These are phyloP conservation scores for Blumeriella jaapii DNA, from an alignment of 2,329 filamentous ascomycete genomes.

Conservation along the genomic window DNA sequence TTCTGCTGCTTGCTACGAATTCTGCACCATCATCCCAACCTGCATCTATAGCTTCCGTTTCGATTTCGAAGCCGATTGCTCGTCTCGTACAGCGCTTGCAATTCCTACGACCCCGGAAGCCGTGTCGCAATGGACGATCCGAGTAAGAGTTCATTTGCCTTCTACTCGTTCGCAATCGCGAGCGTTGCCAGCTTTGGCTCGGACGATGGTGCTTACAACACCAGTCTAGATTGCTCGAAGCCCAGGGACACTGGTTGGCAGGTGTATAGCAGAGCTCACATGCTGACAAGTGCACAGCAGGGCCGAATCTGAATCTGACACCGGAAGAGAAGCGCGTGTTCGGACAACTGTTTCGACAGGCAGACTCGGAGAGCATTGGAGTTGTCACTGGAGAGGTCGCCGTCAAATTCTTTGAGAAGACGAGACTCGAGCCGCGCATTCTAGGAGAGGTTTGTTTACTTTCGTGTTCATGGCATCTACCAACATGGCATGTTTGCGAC, in stretches of 20 bases:
- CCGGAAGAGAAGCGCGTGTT: constrained; percentile 90
- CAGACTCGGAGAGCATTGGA: constrained; percentile 81
- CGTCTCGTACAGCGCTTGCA: constrained; percentile 3
- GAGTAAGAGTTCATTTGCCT: constrained; percentile 40
- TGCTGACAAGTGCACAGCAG: constrained; percentile 29
- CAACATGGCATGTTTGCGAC: background rate
- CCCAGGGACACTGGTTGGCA: background rate
- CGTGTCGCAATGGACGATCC: constrained; percentile 25
- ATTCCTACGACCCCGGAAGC: constrained; percentile 9
- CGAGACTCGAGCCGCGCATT: constrained; percentile 71
- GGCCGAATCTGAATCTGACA: constrained; percentile 70
- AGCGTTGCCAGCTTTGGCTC: no score
- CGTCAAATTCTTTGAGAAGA: constrained; percentile 97
- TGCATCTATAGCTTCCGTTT: constrained; percentile 13
- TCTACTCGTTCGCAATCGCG: no score
- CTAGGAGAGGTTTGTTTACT: constrained; percentile 60
- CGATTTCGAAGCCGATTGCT: constrained; percentile 5
- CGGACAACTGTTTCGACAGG: constrained; percentile 83
- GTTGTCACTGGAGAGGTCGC: constrained; percentile 94
- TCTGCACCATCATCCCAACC: constrained; percentile 4
- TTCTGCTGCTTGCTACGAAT: constrained; percentile 7
- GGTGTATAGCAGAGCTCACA: background rate
- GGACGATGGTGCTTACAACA: no score
- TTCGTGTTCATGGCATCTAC: background rate
- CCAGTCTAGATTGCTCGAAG: background rate